A percentile compares a stretch with the other conserved stretches of the same genome.
These are phyloP conservation scores for Entrophospora sp. DNA, from an alignment of 192 early-diverging fungal species.

Conservation along the genomic window DNA sequence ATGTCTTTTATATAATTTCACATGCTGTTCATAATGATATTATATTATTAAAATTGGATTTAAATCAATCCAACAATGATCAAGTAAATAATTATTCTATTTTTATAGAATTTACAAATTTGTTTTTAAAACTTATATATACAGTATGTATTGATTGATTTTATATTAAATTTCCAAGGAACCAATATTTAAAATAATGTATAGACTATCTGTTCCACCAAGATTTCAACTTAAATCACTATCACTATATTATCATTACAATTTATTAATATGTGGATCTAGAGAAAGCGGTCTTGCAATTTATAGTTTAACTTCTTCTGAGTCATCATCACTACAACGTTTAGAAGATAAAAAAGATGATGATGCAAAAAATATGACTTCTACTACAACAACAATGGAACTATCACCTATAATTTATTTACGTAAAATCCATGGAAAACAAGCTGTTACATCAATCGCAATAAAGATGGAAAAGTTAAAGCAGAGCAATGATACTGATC, in stretches of 20 bases:
- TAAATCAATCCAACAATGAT: too few species aligned
- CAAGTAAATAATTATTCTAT: not conserved
- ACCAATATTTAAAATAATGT: slow-evolving; percentile 18
- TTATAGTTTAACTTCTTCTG: slow-evolving; percentile 12
- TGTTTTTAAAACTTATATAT: not conserved
- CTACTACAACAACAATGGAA: not conserved
- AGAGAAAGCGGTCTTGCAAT: slow-evolving; percentile 32
- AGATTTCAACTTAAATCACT: slow-evolving; percentile 24
- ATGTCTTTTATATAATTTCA: slow-evolving; percentile 31
- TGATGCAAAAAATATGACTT: too few species aligned
- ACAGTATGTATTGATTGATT: not conserved
- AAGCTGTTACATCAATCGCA: slow-evolving; percentile 40
- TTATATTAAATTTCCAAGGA: slow-evolving; percentile 3
- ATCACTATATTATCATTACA: slow-evolving; percentile 15
- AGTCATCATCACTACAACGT: too few species aligned
- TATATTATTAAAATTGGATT: slow-evolving; percentile 26
- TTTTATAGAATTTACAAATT: not conserved
- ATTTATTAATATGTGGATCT: slow-evolving; percentile 32
- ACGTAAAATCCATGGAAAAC: slow-evolving; percentile 36
- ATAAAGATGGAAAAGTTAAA: slow-evolving; percentile 19
- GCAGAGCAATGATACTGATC: too few species aligned
- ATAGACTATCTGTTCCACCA: slow-evolving; percentile 23
- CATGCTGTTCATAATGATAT: slow-evolving; percentile 27
- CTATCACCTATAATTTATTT: slow-evolving; percentile 27
- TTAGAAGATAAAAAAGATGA: too few species aligned